These are phyloP conservation scores for Penicillium riverlandense DNA, from an alignment of 495 filamentous ascomycete species.

Conservation along the genomic window DNA sequence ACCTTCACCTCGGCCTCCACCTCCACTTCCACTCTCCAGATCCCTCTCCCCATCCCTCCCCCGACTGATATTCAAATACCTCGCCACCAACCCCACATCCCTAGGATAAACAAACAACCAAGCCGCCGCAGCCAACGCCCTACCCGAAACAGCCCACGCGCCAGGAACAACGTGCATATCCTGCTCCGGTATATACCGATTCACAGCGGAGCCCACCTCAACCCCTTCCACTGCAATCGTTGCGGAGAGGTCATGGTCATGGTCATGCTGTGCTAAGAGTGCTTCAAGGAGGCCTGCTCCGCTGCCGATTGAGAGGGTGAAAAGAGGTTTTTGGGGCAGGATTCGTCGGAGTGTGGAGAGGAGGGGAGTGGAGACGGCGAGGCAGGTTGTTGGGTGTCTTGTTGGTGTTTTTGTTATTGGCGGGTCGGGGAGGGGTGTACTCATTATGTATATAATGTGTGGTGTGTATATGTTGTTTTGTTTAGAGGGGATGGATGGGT, in stretches of 20 bases:
- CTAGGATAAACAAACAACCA: constrained; percentile 54
- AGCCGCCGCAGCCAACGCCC: constrained; percentile 27
- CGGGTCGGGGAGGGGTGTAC: too few relatives aligned
- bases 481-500: too few relatives aligned
- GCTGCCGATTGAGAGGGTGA: constrained; percentile 47
- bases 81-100: constrained; percentile 33
- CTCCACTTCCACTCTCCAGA: too few relatives aligned
- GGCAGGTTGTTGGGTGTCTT: constrained; percentile 17
- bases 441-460: too few relatives aligned
- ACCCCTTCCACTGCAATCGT: constrained; percentile 32
- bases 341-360: constrained; percentile 21
- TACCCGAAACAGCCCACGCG: constrained; percentile 29
- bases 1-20: too few relatives aligned
- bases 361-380: constrained; percentile 38
- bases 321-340: constrained; percentile 32
- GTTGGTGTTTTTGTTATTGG: too few relatives aligned
- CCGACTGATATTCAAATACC: constrained; percentile 37
- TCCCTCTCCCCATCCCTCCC: constrained; percentile 5
- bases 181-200: constrained; percentile 38
- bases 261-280: constrained; percentile 20
- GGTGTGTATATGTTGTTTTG: too few relatives aligned
- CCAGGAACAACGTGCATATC: constrained; percentile 35
- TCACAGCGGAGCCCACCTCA: constrained; percentile 37
- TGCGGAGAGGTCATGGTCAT: background rate
- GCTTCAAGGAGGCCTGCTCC: constrained; percentile 49